Percentiles rank a stretch among this genome's conserved stretches.
These are phyloP conservation scores for Dendrobium catenatum DNA, from an alignment of 106 monocot species.

Conservation along the genomic window DNA sequence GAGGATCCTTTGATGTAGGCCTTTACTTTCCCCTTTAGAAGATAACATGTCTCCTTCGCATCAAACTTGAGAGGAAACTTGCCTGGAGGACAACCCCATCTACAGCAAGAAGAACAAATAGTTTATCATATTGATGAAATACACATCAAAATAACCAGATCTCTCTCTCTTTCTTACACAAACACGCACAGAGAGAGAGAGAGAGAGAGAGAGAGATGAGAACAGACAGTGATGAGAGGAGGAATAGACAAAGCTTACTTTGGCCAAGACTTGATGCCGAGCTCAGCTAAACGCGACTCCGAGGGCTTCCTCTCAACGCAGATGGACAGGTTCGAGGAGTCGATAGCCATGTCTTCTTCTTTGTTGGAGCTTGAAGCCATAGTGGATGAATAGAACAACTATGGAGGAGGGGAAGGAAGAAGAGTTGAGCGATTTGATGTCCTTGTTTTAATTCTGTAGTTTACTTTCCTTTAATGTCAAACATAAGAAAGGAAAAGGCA, in stretches of 20 bases:
- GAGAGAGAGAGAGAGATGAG: not conserved
- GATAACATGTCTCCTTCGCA: slow-evolving; percentile 61
- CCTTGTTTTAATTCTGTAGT: not conserved
- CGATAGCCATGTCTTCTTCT: slow-evolving; percentile 23
- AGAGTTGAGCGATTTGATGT: not conserved
- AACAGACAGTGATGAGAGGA: not conserved
- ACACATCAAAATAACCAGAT: not conserved
- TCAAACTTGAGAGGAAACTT: slow-evolving; percentile 68
- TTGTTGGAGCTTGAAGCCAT: slow-evolving; percentile 37
- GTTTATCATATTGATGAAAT: not conserved
- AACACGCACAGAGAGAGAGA: not conserved
- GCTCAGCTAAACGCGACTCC: slow-evolving; percentile 29
- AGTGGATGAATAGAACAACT: not conserved
- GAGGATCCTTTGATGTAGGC: slow-evolving; percentile 46
- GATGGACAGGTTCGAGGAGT: slow-evolving; percentile 27
- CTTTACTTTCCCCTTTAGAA: slow-evolving; percentile 53
- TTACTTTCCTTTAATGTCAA: not conserved
- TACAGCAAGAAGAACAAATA: not conserved
- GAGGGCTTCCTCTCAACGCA: slow-evolving; percentile 53
- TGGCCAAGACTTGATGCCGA: slow-evolving; percentile 77
- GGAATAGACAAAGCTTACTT: slow-evolving; percentile 33
- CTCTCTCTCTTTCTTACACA: too few relatives aligned
- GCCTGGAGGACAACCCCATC: slow-evolving; percentile 55
- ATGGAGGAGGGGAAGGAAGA: not conserved
- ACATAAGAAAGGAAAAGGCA: not conserved